Percentiles rank a stretch among this genome's conserved stretches.
Conservation (phyloP, 169 alveolate species). For the Theileria equi region DNA sequence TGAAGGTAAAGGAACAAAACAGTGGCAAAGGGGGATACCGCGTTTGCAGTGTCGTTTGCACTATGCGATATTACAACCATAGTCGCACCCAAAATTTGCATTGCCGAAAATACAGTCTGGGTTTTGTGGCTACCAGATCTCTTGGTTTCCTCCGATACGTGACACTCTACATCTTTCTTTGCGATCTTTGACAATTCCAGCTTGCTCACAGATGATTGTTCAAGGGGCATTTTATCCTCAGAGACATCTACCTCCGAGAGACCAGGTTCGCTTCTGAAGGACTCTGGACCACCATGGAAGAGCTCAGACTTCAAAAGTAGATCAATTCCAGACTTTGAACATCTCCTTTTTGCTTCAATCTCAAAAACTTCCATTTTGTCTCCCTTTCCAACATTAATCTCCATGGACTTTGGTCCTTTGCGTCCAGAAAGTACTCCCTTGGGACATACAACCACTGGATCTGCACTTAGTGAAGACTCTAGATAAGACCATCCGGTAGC, state of each 20-base stretch:
- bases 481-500: conserved; percentile 48
- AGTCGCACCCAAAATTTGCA: conserved; percentile 74
- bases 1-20: conserved; percentile 50
- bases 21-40: conserved; percentile 78
- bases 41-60: conserved; percentile 85
- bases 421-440: too few species aligned
- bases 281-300: neutral
- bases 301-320: neutral
- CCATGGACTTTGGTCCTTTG: neutral
- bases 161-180: too few species aligned
- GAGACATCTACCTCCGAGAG: neutral
- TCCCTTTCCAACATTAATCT: neutral
- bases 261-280: neutral
- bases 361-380: neutral
- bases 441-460: neutral
- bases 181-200: too few species aligned
- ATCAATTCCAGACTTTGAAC: neutral
- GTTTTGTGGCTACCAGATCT: conserved; percentile 23
- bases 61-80: conserved; percentile 80
- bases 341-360: neutral
- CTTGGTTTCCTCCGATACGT: conserved; percentile 10
- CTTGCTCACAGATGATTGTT: too few species aligned
- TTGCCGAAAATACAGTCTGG: conserved; percentile 53
- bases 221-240: too few species aligned
- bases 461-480: conserved; percentile 8